Percentiles rank a stretch among this genome's conserved stretches.
These are phyloP conservation scores for Penicillium herquei DNA, from an alignment of 495 filamentous ascomycete genomes.

Conservation along the genomic window DNA sequence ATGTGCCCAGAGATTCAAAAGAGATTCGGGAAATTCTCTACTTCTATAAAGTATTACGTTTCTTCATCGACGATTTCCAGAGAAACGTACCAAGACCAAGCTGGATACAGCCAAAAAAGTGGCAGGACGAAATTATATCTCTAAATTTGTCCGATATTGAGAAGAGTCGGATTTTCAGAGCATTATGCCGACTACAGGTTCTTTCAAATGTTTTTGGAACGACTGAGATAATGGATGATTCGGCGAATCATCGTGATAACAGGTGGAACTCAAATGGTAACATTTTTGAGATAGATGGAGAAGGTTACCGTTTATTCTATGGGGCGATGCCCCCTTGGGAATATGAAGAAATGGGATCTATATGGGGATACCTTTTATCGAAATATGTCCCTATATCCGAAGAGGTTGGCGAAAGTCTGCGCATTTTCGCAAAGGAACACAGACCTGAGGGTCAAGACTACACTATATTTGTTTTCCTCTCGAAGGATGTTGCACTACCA, in stretches of 20 bases:
- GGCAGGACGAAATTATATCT: neutral
- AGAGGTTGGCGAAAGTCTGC: neutral
- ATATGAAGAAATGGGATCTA: conserved; percentile 9
- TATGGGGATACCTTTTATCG: conserved; percentile 2
- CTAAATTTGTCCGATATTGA: conserved; percentile 1
- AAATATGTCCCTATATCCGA: conserved; percentile 1
- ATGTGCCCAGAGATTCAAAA: neutral
- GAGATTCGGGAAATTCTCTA: neutral
- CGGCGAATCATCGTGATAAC: neutral
- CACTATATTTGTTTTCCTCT: neutral
- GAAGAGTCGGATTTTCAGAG: conserved; percentile 11
- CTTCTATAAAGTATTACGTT: neutral
- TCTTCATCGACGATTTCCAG: neutral
- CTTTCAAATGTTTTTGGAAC: conserved; percentile 8
- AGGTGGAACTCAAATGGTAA: neutral
- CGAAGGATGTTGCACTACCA: no score
- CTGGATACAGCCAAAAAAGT: neutral
- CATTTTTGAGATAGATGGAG: neutral
- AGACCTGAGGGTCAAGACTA: neutral
- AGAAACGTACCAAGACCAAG: neutral
- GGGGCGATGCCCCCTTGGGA: conserved; percentile 10
- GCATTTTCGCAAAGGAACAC: neutral
- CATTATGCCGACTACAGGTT: conserved; percentile 11
- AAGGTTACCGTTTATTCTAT: conserved; percentile 6
- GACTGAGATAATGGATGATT: no score